Percentiles rank a stretch among this genome's conserved stretches.
These are phyloP conservation scores for Trametes cingulata DNA, from an alignment of 768 basidiomycete genomes.

Conservation along the genomic window DNA sequence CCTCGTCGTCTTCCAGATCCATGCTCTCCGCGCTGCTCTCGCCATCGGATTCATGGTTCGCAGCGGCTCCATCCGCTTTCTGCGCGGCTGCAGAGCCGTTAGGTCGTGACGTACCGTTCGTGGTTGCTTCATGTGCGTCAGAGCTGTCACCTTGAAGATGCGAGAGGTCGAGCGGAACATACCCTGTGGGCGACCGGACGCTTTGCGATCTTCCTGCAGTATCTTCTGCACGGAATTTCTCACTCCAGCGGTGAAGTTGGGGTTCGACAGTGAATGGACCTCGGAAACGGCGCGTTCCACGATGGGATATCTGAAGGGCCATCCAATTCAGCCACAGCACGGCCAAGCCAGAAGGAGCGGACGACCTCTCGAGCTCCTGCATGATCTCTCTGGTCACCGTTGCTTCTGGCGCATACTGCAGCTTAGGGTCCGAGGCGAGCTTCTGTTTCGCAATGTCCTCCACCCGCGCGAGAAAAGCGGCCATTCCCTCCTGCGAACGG, in stretches of 20 bases:
- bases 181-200: background rate
- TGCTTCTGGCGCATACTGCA: slow-evolving; percentile 54
- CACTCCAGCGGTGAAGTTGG: slow-evolving; percentile 35
- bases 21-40: slow-evolving; percentile 21
- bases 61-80: background rate
- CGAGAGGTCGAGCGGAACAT: background rate
- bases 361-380: slow-evolving; percentile 71
- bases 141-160: no score
- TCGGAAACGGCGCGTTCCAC: slow-evolving; percentile 58
- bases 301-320: slow-evolving; percentile 55
- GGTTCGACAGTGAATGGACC: slow-evolving; percentile 22
- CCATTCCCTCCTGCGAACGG: slow-evolving; percentile 47
- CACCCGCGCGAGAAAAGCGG: slow-evolving; percentile 56
- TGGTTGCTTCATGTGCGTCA: background rate
- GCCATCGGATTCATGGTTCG: slow-evolving; percentile 11
- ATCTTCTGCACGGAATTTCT: slow-evolving; percentile 38
- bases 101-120: background rate
- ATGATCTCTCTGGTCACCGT: slow-evolving; percentile 59
- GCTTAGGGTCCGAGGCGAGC: slow-evolving; percentile 52
- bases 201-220: slow-evolving; percentile 33
- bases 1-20: slow-evolving; percentile 18
- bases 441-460: slow-evolving; percentile 62
- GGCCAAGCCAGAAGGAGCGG: background rate
- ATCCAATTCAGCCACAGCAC: background rate
- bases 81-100: background rate